phyloP scores from a whole-genome alignment of 139 green algal genomes.

The Eudorina sp. region DNA sequence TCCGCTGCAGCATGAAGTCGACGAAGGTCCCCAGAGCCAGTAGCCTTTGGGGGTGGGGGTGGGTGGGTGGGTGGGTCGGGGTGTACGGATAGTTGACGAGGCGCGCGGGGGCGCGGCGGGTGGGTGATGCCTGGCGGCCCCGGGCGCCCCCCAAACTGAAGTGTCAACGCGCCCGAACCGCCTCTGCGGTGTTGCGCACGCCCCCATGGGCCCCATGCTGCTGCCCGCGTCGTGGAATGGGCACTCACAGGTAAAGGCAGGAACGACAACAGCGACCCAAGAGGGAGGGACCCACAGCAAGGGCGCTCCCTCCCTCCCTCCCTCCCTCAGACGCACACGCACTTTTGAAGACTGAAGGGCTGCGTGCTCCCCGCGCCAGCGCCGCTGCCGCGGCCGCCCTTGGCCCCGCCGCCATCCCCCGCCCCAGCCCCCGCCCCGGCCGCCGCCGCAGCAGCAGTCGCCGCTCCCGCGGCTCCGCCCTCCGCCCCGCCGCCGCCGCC shows the following conservation, averaged over 20 bases:
- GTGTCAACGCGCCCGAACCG: background rate
- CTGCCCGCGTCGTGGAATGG: background rate
- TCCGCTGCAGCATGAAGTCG: constrained; percentile 36
- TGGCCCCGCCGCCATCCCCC: no score
- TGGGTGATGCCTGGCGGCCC: background rate
- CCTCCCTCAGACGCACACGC: background rate
- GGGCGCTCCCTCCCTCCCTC: background rate
- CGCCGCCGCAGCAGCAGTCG: background rate
- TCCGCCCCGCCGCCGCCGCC: background rate
- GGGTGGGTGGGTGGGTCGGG: background rate
- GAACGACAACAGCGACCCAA: background rate
- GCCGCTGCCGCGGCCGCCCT: background rate
- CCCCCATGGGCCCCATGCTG: background rate
- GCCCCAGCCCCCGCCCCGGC: no score
- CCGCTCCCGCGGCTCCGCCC: background rate
- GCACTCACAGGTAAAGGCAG: background rate
- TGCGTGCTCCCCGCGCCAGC: background rate
- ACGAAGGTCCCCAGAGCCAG: constrained; percentile 24
- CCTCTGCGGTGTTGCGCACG: background rate
- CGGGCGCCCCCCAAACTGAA: background rate
- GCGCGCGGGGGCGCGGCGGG: no score
- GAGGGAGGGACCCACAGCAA: background rate
- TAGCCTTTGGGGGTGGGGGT: background rate
- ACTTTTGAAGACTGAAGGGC: background rate
- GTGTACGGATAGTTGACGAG: no score